phyloP scores from a whole-genome alignment of 805 yeast genomes.

The Candida coquimbonensis region DNA sequence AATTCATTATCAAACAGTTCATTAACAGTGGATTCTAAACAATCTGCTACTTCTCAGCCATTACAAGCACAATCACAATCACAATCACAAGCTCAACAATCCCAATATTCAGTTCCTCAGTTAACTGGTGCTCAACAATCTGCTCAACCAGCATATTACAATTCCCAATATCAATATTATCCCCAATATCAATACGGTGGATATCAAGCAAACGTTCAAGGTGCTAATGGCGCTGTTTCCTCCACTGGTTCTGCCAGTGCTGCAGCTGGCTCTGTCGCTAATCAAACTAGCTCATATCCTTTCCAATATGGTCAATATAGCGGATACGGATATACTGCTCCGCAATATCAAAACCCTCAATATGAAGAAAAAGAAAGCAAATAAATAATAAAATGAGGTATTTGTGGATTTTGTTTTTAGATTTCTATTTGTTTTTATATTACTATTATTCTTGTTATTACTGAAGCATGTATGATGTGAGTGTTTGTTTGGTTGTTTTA shows the following conservation, averaged over 20 bases:
- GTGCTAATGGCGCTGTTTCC: constrained; percentile 2
- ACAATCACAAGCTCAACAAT: not conserved
- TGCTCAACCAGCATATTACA: constrained; percentile 3
- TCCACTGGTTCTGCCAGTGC: not conserved
- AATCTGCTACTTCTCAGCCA: constrained; percentile 5
- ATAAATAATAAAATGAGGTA: constrained; percentile 2
- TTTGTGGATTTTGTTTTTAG: not conserved
- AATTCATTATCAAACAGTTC: constrained; percentile 16
- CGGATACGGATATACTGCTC: constrained; percentile 19
- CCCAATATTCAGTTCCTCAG: constrained; percentile 2
- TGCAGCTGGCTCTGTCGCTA: constrained; percentile 3
- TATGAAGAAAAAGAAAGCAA: constrained; percentile 20
- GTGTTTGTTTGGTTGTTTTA: too few relatives aligned
- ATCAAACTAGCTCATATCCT: not conserved
- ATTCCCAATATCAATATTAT: constrained; percentile 9
- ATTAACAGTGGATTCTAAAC: constrained; percentile 8
- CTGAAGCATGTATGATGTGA: too few relatives aligned
- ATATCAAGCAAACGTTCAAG: not conserved
- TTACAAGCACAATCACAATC: constrained; percentile 1
- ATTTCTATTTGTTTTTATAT: not conserved
- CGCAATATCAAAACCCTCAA: constrained; percentile 19
- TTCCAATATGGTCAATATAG: constrained; percentile 18
- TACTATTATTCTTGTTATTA: not conserved
- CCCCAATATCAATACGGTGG: constrained; percentile 10
- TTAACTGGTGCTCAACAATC: constrained; percentile 2